Evolutionary conservation across 495 filamentous ascomycete species (phyloP), one percentile per base, ranked within the genome.

Genomic region (Eremomyces bilateralis): DNA sequence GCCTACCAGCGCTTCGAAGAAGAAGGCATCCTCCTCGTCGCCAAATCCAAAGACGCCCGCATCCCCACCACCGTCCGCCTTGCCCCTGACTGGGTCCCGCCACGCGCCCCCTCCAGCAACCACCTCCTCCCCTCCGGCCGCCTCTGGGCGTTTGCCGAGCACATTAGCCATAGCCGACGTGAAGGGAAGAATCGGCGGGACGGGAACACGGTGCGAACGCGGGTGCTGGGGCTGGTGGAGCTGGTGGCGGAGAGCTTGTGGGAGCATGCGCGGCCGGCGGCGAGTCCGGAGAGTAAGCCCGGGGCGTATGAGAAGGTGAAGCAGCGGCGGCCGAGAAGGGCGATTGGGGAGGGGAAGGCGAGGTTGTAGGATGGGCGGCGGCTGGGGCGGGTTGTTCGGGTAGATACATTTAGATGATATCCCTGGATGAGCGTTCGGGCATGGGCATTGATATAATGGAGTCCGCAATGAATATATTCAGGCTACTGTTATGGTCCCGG

Each of bases 131-230:
- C 74, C 1, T 57, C 71, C 30, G 88, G 85, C 0, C 64, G 63
- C 34, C 58, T 95, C 12, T 95, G 88, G 88, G 68, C 78, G 22
- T 92, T 92, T 43, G 80, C 75, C 4, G 84, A 92, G 52, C 64
- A 68, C 45, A 93, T 97, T 31, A 78, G 81, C 4, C 64, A 70
- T 32, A 77, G 69, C 24, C 54, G 88, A 39, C 63, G 84, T 22
- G 88, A 94, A 59, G 88, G 88, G 62, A 95, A 94, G 68, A 93
- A 94, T 54, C 56, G 88, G 11, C 64, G 88, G 18, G 88, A 97
- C 52, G 83, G 83, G 11, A 76, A 76, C 1, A 92, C 83, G 1
- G 84, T 97, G 15, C 73, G 70, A 33, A 80, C 68, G 0, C 60
- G 88, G n/a, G 83, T 97, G 1, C 47, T 97, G 19, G 52, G 52